Base-by-base conservation (phyloP, 805 yeast genomes). In the Sungouiella thailandica region DNA sequence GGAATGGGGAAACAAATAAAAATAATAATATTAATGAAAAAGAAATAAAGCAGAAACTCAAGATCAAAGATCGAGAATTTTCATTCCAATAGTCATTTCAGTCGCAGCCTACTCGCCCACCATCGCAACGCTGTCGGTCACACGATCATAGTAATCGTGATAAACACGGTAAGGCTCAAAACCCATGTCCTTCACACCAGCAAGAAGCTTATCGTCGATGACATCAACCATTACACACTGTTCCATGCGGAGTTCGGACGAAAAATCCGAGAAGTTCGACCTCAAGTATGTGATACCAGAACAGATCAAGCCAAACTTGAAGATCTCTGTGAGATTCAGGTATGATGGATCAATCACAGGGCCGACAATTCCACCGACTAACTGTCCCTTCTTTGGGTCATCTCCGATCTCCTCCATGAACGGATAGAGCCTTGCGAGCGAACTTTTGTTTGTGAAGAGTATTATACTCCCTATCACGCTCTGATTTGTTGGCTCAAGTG, bases 301-400 rank as follows among this genome's bases (percentile, higher is more conserved):
- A 41, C 80, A 76, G 7, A 77, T 70, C 37, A 76, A 63, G 0
- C 83, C 83, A 42, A 70, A 62, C 37, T 66, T 71, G 54, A 76
- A 71, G 3, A 76, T 74, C 34, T 72, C 75, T 6, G 71, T 65
- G 44, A 76, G 62, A 40, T 71, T 73, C 17, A 70, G 66, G 48
- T 74, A 74, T 27, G 62, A 60, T 13, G 75, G 74, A 41, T 75
- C 80, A 17, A 74, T 70, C 19, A 76, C 62, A 2, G 77, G 64
- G 4, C 76, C 78, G 10, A 74, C 57, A 8, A 77, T 56, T 1
- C 76, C 78, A 6, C 78, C 78, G n/a, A 71, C 55, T 23, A 57
- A 45, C 13, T 32, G 34, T 12, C 28, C 28, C 23, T 35, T 29
- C 22, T 26, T 40, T 13, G 22, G 29, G 13, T 41, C 51, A 7